Base-by-base conservation (phyloP, 257 asterid genomes). In the Eustoma russellianum region DNA sequence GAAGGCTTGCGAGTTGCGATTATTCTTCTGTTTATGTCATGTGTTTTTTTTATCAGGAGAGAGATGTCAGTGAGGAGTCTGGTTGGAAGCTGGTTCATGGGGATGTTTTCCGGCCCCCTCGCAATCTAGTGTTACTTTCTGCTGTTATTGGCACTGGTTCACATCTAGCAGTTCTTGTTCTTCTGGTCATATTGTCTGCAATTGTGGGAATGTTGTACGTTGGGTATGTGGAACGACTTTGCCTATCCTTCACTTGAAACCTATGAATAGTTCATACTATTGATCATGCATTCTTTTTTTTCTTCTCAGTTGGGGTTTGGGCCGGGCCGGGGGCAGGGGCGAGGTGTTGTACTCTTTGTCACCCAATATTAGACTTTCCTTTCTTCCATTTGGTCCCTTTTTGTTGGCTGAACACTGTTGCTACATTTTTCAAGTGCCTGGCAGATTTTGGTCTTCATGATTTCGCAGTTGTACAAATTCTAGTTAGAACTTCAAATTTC, bases 31-130 rank as follows among this genome's bases (percentile, higher is more conserved):
- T 13, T 14, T 17, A 55, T n/a, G 11, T 55, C 15, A n/a, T n/a
- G n/a, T 13, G 11, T 12, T 41, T 33, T 52, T 18, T 46, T 61
- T 14, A n/a, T 54, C 62, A 80, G 88, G 83, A 80, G 74, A 74
- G 81, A 61, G 88, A 80, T 60, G 88, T 64, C 47, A 77, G 72
- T 55, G 88, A 80, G 66, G 88, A 80, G 66, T 80, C 88, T 57
- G 88, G 88, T 46, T 80, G 83, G n/a, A n/a, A n/a, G 62, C 88
- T 80, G 64, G 79, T 80, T 48, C 88, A 80, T 64, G 83, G 88
- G 52, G 88, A 80, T 41, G 83, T 80, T n/a, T 80, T 80, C 53
- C 72, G 88, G 35, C 48, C 79, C 30, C 83, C 88, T 40, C 74
- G 64, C 33, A 48, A 53, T 60, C 60, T 80, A 35, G 79, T 59